phyloP scores from a whole-genome alignment of 2,329 filamentous ascomycete species.

The Monosporascus cannonballus region DNA sequence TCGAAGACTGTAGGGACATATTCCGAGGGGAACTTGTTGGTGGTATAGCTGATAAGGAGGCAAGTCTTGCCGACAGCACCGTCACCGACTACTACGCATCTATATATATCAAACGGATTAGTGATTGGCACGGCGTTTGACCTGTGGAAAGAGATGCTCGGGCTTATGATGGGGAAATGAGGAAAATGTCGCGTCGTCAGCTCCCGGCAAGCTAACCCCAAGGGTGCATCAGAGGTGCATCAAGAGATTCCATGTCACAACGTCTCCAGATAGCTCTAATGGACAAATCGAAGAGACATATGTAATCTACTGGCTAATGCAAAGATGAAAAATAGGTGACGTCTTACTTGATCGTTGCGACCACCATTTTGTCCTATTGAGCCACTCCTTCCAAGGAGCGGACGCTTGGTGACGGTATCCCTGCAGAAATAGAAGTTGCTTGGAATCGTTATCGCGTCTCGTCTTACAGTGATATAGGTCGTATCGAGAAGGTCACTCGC shows the following conservation, averaged over 20 bases:
- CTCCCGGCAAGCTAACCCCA: not conserved
- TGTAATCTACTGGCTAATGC: not conserved
- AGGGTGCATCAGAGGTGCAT: not conserved
- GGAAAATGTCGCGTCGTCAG: slow-evolving; percentile 8
- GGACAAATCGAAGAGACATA: not conserved
- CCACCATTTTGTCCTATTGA: slow-evolving; percentile 46
- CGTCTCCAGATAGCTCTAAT: not conserved
- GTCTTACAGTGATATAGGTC: not conserved
- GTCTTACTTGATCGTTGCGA: slow-evolving; percentile 60
- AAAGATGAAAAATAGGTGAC: slow-evolving; percentile 16
- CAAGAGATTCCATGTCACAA: not conserved
- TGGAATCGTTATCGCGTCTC: not conserved
- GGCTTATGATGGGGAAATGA: not conserved
- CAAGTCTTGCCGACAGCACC: slow-evolving; percentile 99
- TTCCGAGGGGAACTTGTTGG: slow-evolving; percentile 99
- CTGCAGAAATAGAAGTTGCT: slow-evolving; percentile 1
- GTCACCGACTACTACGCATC: slow-evolving; percentile 98
- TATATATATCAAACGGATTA: slow-evolving; percentile 32
- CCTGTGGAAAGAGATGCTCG: slow-evolving; percentile 3
- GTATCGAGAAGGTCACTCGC: not conserved
- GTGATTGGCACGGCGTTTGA: slow-evolving; percentile 7
- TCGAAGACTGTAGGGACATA: slow-evolving; percentile 99
- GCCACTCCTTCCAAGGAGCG: slow-evolving; percentile 33
- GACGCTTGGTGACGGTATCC: slow-evolving; percentile 10
- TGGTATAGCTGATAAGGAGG: slow-evolving; percentile 97